phyloP scores from a whole-genome alignment of 805 yeast species.

The Teunomyces aglyptinius region DNA sequence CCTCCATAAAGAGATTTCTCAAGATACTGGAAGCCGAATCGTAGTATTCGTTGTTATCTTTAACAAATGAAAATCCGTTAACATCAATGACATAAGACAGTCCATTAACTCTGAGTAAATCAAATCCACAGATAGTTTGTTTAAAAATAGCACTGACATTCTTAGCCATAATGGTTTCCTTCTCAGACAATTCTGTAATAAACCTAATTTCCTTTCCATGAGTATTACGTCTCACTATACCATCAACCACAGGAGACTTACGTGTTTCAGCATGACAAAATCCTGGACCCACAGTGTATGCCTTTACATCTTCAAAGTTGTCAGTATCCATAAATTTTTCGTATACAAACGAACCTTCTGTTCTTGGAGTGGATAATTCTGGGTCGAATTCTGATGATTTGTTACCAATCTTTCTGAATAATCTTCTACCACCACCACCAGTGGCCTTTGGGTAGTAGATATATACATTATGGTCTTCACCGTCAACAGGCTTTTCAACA shows the following conservation, averaged over 20 bases:
- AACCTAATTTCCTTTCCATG: constrained; percentile 96
- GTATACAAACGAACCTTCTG: constrained; percentile 87
- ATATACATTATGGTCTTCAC: constrained; percentile 96
- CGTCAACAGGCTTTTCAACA: constrained; percentile 98
- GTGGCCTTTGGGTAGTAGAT: constrained; percentile 83
- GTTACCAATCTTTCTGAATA: constrained; percentile 95
- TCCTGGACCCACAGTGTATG: constrained; percentile 88
- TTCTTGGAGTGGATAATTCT: constrained; percentile 65
- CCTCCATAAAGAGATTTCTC: constrained; percentile 66
- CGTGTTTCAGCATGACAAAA: constrained; percentile 98
- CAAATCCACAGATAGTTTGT: constrained; percentile 97
- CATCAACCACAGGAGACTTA: constrained; percentile 99
- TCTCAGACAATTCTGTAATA: constrained; percentile 71
- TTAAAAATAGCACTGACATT: constrained; percentile 73
- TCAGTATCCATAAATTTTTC: constrained; percentile 97
- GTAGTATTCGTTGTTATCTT: constrained; percentile 84
- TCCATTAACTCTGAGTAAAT: constrained; percentile 84
- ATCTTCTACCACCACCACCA: constrained; percentile 96
- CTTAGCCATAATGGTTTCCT: constrained; percentile 78
- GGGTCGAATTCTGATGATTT: constrained; percentile 96
- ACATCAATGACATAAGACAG: constrained; percentile 93
- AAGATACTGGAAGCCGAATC: constrained; percentile 78
- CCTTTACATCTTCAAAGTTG: constrained; percentile 97
- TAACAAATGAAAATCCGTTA: constrained; percentile 96
- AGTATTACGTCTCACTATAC: constrained; percentile 93